A percentile compares a stretch with the other conserved stretches of the same genome.
phyloP scores from a whole-genome alignment of 352 stramenopile species.

The Globisporangium spiculum region DNA sequence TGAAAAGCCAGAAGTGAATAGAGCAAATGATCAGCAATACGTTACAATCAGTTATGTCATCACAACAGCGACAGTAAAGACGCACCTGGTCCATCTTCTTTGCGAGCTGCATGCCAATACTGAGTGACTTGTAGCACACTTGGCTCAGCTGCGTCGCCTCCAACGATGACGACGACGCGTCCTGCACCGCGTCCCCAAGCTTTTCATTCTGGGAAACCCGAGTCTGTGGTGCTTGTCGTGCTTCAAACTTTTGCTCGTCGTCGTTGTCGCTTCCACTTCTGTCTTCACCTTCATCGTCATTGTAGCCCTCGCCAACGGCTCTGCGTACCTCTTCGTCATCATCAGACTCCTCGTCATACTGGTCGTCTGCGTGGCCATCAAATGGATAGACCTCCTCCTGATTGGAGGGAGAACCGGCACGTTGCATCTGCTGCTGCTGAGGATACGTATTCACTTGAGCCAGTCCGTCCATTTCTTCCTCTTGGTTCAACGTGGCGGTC shows the following conservation, averaged over 20 bases:
- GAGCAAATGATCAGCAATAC: neutral
- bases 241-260: neutral
- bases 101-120: slow-evolving; percentile 28
- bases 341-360: neutral
- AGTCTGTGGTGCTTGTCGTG: neutral
- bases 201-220: neutral
- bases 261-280: neutral
- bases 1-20: neutral
- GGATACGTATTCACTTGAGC: neutral
- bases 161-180: neutral
- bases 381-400: neutral
- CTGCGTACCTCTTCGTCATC: slow-evolving; percentile 6
- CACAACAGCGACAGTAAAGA: neutral
- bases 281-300: neutral
- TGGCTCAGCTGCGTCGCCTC: slow-evolving; percentile 20
- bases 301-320: neutral
- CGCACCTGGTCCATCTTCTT: slow-evolving; percentile 34
- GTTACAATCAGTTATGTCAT: neutral
- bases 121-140: slow-evolving; percentile 41
- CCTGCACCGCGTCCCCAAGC: slow-evolving; percentile 1
- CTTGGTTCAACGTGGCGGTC: slow-evolving; percentile 22
- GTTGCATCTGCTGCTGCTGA: slow-evolving; percentile 10
- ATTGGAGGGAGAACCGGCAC: neutral
- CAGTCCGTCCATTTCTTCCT: neutral
- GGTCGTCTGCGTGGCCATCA: neutral